Conservation (phyloP, 2,329 filamentous ascomycete species). For the Fusarium heterosporum region DNA sequence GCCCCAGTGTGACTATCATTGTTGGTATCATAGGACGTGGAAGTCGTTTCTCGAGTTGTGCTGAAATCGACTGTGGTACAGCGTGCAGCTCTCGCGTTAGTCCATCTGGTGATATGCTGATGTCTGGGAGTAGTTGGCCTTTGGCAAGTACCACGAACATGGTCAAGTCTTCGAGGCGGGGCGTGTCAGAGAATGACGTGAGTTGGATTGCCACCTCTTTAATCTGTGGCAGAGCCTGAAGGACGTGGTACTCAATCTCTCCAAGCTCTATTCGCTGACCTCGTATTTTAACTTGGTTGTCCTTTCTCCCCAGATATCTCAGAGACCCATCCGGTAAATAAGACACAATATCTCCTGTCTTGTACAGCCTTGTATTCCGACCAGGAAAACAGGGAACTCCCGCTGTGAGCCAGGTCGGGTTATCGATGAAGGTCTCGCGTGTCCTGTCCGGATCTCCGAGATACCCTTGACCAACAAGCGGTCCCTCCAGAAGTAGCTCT, state of each 20-base stretch:
- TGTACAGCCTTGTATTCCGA: not conserved
- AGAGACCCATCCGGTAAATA: not conserved
- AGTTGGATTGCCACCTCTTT: not conserved
- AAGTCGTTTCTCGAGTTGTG: too few species aligned
- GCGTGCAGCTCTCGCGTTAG: too few species aligned
- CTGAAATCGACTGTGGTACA: too few species aligned
- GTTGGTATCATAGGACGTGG: too few species aligned
- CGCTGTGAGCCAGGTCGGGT: not conserved
- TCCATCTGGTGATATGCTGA: too few species aligned
- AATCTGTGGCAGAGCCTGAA: not conserved
- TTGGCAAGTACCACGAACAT: too few species aligned
- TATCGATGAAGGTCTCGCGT: not conserved
- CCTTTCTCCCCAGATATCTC: not conserved
- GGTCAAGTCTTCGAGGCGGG: too few species aligned
- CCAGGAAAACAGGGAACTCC: not conserved
- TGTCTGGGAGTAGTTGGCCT: too few species aligned
- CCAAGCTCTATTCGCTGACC: not conserved
- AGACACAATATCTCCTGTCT: constrained; percentile 23
- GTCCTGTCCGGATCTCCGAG: not conserved
- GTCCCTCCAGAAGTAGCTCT: not conserved
- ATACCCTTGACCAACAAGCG: not conserved
- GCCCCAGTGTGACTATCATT: too few species aligned
- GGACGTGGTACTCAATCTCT: not conserved
- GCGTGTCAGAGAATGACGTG: too few species aligned
- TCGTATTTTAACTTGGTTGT: not conserved